Conservation (phyloP, 306 rosid genomes). For the Cucumis melo region DNA sequence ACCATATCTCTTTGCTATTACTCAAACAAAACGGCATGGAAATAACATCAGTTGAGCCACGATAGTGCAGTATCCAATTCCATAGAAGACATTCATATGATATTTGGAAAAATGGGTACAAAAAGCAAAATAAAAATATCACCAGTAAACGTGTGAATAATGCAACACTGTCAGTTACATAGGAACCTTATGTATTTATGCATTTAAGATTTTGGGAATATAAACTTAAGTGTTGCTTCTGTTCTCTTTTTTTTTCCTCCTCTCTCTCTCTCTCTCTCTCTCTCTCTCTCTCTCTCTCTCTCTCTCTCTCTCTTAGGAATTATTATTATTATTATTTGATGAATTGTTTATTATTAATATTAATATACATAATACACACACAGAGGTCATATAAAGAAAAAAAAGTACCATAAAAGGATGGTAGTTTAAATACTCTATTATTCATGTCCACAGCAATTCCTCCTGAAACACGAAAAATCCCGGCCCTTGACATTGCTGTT, state of each 20-base stretch:
- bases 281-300: no score
- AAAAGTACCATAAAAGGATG: constrained; percentile 69
- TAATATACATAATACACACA: background rate
- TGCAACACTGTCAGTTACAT: background rate
- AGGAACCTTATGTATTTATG: background rate
- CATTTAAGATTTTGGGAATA: background rate
- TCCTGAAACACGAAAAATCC: constrained; percentile 53
- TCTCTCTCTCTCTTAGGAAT: no score
- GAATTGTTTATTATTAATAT: background rate
- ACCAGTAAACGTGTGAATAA: background rate
- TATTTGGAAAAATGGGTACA: background rate
- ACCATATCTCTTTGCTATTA: background rate
- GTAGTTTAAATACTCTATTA: constrained; percentile 63
- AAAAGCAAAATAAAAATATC: background rate
- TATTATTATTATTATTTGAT: no score
- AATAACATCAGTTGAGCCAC: background rate
- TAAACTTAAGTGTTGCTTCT: background rate
- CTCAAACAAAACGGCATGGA: background rate
- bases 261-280: no score
- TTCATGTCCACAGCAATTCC: constrained; percentile 85
- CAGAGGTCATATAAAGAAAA: background rate
- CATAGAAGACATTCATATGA: background rate
- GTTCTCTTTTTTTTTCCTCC: no score
- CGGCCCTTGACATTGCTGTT: constrained; percentile 80
- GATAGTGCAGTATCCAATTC: background rate